Conservation (phyloP, 257 asterid species). For the Solanum ossicruentum region DNA sequence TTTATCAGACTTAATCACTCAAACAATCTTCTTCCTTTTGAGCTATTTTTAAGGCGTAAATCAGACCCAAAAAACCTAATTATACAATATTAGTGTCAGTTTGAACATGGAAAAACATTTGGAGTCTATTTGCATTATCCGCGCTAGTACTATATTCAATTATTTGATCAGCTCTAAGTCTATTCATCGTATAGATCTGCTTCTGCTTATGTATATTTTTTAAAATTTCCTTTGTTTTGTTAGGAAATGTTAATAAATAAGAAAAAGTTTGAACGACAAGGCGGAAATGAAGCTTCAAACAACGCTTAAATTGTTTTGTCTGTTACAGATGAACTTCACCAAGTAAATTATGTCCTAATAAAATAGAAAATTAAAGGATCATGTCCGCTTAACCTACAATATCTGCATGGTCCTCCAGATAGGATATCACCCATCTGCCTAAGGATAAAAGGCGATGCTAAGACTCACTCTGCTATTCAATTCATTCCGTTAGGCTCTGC, state of each 20-base stretch:
- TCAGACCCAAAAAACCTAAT: background rate
- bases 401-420: background rate
- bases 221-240: background rate
- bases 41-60: background rate
- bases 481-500: background rate
- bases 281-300: background rate
- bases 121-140: background rate
- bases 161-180: background rate
- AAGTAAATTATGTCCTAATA: no score
- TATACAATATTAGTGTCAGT: no score
- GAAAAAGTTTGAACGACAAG: background rate
- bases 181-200: background rate
- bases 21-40: no score
- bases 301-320: background rate
- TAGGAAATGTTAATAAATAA: background rate
- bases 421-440: rapidly evolving
- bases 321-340: background rate
- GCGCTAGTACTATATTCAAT: background rate
- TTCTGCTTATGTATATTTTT: background rate
- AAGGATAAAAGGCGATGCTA: background rate
- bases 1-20: no score
- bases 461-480: background rate
- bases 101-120: background rate
- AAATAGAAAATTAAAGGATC: no score
- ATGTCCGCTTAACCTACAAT: no score